A percentile compares a stretch with the other conserved stretches of the same genome.
phyloP scores from a whole-genome alignment of 768 basidiomycete genomes.

The Lentinula detonsa region DNA sequence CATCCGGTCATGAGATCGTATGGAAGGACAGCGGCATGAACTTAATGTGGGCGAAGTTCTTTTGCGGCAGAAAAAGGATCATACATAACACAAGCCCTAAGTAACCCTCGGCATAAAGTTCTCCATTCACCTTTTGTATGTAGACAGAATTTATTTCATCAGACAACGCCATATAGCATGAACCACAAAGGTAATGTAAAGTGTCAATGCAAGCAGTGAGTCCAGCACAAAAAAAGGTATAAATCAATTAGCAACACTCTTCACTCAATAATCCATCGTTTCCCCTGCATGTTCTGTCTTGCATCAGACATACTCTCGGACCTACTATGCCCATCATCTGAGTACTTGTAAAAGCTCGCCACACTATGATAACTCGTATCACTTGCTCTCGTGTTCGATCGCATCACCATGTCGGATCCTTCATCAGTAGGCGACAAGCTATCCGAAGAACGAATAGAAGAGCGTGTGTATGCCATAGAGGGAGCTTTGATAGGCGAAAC shows the following conservation, averaged over 20 bases:
- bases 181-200: not conserved
- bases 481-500: slow-evolving; percentile 23
- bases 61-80: not conserved
- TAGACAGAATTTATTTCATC: not conserved
- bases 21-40: not conserved
- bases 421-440: slow-evolving; percentile 22
- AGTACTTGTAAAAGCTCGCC: slow-evolving; percentile 23
- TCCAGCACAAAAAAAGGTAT: not conserved
- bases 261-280: slow-evolving; percentile 24
- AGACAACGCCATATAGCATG: not conserved
- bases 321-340: slow-evolving; percentile 19
- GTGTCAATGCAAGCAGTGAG: slow-evolving; percentile 1
- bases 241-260: not conserved
- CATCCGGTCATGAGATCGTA: not conserved
- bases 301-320: slow-evolving; percentile 2
- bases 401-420: slow-evolving; percentile 16
- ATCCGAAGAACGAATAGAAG: slow-evolving; percentile 20
- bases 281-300: slow-evolving; percentile 8
- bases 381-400: slow-evolving; percentile 31
- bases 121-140: no score
- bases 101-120: not conserved
- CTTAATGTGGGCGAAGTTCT: not conserved
- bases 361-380: slow-evolving; percentile 33
- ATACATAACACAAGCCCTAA: not conserved
- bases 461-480: slow-evolving; percentile 28